Percentiles rank a stretch among this genome's conserved stretches.
Conservation (phyloP, 495 filamentous ascomycete genomes). For the Chaetomium fimeti region DNA sequence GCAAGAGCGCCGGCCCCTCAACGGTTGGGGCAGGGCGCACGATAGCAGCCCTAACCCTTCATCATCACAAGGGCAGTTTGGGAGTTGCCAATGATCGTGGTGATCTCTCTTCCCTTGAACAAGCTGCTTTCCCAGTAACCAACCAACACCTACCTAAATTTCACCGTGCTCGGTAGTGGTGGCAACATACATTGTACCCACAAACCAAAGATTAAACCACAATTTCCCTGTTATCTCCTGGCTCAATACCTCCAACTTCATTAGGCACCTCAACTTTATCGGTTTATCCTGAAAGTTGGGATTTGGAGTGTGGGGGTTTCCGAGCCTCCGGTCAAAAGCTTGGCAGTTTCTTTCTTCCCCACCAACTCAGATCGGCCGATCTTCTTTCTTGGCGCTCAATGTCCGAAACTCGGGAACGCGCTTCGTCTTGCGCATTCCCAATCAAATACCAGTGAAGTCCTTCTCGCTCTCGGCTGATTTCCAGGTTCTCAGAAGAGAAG, state of each 20-base stretch:
- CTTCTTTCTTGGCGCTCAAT: background rate
- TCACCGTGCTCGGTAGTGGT: too few relatives aligned
- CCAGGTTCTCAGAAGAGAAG: background rate
- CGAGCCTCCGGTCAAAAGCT: background rate
- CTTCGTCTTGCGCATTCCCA: background rate
- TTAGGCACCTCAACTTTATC: too few relatives aligned
- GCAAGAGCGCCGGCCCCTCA: background rate
- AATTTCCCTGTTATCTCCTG: too few relatives aligned
- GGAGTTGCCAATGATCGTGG: background rate
- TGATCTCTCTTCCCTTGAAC: too few relatives aligned
- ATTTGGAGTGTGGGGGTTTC: too few relatives aligned
- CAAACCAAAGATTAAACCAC: too few relatives aligned
- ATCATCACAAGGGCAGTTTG: background rate
- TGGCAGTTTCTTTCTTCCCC: background rate
- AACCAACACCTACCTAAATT: too few relatives aligned
- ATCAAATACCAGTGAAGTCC: too few relatives aligned
- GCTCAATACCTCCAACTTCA: too few relatives aligned
- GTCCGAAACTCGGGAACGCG: background rate
- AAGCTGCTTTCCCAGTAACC: too few relatives aligned
- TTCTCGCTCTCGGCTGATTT: background rate
- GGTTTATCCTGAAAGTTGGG: too few relatives aligned
- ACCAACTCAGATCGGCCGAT: background rate
- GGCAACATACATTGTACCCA: too few relatives aligned
- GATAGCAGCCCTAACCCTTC: slow-evolving; percentile 18
- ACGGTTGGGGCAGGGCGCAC: background rate